Evolutionary conservation across 2,329 filamentous ascomycete species (phyloP).

Genomic region (Stachybotrys chartarum): DNA sequence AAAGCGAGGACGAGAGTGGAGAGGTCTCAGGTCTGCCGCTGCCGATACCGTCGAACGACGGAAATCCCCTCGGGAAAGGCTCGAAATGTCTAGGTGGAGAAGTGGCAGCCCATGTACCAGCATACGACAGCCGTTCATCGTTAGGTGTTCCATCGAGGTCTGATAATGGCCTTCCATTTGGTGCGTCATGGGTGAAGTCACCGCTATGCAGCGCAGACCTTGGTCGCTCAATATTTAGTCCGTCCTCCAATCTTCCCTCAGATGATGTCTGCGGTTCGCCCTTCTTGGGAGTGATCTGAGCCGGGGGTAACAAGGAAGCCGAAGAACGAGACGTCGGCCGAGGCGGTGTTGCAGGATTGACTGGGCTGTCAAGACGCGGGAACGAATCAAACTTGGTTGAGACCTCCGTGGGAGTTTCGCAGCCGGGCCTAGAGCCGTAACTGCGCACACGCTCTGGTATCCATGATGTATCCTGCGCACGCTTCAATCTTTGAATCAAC

Average conservation of each 20-base stretch:
- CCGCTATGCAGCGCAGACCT: conserved; percentile 67
- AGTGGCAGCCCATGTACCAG: conserved; percentile 42
- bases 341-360: conserved; percentile 12
- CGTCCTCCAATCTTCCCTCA: conserved; percentile 41
- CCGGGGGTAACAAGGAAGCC: conserved; percentile 33
- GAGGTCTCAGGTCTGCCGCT: conserved; percentile 43
- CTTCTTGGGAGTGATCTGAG: conserved; percentile 41
- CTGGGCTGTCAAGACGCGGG: conserved; percentile 15
- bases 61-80: conserved; percentile 10
- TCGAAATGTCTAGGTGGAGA: conserved; percentile 48
- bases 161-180: conserved; percentile 7
- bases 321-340: conserved; percentile 28
- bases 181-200: conserved; percentile 47
- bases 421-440: no score
- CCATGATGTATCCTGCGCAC: conserved; percentile 70
- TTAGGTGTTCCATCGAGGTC: conserved; percentile 1
- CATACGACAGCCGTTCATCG: conserved; percentile 12
- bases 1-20: conserved; percentile 65
- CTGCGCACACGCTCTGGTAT: conserved; percentile 43
- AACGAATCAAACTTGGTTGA: conserved; percentile 29
- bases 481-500: conserved; percentile 79
- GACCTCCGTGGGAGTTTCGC: no score
- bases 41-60: conserved; percentile 16
- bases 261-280: conserved; percentile 15
- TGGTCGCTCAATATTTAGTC: conserved; percentile 69